Evolutionary conservation across 176 grass and related monocot species (phyloP), one percentile per base, ranked within the genome.

Genomic region (Zizania latifolia): DNA sequence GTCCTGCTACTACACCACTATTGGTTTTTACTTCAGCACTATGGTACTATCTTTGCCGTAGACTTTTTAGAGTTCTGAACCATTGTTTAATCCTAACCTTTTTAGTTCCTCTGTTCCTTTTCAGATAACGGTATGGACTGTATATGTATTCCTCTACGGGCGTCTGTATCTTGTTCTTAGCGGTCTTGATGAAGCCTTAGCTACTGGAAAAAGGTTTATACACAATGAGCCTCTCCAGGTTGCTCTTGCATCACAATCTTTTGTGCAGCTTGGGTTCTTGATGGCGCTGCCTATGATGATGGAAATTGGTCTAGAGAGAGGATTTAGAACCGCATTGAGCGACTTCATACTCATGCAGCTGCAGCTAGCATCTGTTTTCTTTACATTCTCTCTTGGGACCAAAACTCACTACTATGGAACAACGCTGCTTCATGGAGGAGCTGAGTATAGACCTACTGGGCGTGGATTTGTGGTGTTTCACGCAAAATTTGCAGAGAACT

Each of bases 391-490:
- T 23, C 77, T 97, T 28, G 94, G 94, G 27, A 97, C 94, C 43
- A 97, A 97, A 87, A 93, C 90, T 27, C 94, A 97, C 82, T 93
- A 97, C 69, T 97, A 91, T 44, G 91, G 94, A 83, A 93, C 88
- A 11, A 97, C 94, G 29, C 78, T 97, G 56, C 88, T 97, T 14
- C 94, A 97, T 58, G 94, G 94, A 77, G 91, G 94, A 63, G 86
- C 91, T 9, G 91, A 97, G 67, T 97, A 97, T 58, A 98, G 88
- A 85, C 88, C 84, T 57, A 98, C 90, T 22, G 91, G 91, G 26
- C 94, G 94, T 81, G 94, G 94, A 74, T 98, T 97, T 81, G 91
- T 98, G 78, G 94, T 98, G 69, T 98, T 98, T 65, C 94, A 98
- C 51, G 91, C 94, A 64, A 98, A 98, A 54, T 98, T 98, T 70